Evolutionary conservation across 805 yeast genomes (phyloP).

Genomic region (Torulaspora indica): DNA sequence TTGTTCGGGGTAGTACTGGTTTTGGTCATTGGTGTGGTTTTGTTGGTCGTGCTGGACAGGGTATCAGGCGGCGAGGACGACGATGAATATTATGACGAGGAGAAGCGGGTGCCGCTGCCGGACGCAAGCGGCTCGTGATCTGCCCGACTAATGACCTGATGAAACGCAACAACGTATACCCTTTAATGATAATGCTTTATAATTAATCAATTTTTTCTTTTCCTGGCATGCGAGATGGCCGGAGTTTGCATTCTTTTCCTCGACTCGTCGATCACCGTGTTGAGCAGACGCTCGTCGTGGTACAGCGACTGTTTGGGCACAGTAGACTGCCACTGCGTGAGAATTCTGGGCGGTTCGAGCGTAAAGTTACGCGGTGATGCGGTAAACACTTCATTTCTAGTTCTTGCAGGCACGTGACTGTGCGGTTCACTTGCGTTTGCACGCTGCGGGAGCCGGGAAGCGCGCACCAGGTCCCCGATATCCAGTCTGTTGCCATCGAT

Average conservation of each 20-base stretch:
- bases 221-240: background rate
- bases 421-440: constrained; percentile 19
- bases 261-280: constrained; percentile 10
- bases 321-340: constrained; percentile 18
- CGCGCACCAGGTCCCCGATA: constrained; percentile 26
- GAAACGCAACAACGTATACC: background rate
- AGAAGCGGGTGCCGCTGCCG: constrained; percentile 4
- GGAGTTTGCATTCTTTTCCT: constrained; percentile 2
- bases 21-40: constrained; percentile 9
- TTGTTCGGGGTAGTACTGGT: constrained; percentile 11
- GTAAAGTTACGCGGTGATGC: background rate
- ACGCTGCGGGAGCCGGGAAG: constrained; percentile 28
- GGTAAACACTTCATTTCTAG: constrained; percentile 10
- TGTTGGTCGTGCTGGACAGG: constrained; percentile 6
- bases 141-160: background rate
- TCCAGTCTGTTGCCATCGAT: constrained; percentile 25
- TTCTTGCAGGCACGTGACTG: constrained; percentile 4
- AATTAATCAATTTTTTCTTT: background rate
- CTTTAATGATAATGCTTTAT: background rate
- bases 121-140: too few species aligned
- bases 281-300: constrained; percentile 11
- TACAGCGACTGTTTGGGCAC: constrained; percentile 14
- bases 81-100: constrained; percentile 8
- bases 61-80: constrained; percentile 5
- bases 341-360: constrained; percentile 20